phyloP scores from a whole-genome alignment of 1,284 basidiomycete species.

The Garcileccinum viscosum region DNA sequence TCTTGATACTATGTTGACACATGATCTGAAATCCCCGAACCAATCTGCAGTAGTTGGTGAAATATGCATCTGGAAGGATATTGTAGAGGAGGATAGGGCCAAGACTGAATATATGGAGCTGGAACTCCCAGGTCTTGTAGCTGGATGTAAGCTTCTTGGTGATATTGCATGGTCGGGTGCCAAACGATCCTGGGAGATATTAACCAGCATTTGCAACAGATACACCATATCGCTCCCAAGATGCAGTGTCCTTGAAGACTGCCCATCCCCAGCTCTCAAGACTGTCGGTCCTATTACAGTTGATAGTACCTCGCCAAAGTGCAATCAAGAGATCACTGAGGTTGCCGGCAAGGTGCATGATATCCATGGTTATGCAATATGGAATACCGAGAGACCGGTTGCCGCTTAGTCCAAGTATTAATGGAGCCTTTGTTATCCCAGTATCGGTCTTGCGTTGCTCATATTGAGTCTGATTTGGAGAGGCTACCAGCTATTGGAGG shows the following conservation, averaged over 20 bases:
- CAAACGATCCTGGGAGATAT: neutral
- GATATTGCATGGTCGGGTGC: constrained; percentile 9
- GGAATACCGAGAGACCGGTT: constrained; percentile 39
- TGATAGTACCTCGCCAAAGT: constrained; percentile 40
- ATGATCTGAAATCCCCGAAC: too few relatives aligned
- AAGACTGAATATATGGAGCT: neutral
- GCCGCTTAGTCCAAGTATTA: too few relatives aligned
- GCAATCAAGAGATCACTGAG: constrained; percentile 38
- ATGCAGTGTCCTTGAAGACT: neutral
- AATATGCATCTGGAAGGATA: too few relatives aligned
- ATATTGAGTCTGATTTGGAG: too few relatives aligned
- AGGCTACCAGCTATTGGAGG: too few relatives aligned
- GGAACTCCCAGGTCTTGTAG: constrained; percentile 16
- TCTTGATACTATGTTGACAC: too few relatives aligned
- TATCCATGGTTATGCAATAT: constrained; percentile 36
- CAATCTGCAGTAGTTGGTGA: neutral
- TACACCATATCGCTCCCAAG: neutral
- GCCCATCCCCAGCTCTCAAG: neutral
- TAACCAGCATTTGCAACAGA: neutral
- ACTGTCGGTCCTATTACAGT: constrained; percentile 9
- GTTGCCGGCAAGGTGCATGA: constrained; percentile 47
- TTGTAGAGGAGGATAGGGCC: neutral
- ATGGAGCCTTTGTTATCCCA: too few relatives aligned
- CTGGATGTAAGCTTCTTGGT: neutral
- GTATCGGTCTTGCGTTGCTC: too few relatives aligned